A percentile compares a stretch with the other conserved stretches of the same genome.
Evolutionary conservation across 345 rosid species (phyloP).

Genomic region (Bretschneidera sinensis): DNA sequence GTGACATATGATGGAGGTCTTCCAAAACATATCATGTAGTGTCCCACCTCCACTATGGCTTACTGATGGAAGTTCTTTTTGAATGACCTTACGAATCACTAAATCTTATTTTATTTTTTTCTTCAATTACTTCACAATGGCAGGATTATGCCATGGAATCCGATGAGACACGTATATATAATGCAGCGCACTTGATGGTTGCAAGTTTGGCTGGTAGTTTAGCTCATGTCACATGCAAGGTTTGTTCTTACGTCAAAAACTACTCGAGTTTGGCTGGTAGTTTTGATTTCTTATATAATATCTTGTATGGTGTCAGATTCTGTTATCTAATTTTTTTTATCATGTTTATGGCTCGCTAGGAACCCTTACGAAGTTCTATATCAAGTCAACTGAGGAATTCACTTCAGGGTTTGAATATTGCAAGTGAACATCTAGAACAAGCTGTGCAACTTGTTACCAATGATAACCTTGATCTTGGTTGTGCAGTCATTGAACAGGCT

Average conservation of each 20-base stretch:
- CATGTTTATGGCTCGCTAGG: slow-evolving; percentile 42
- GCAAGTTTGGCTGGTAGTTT: slow-evolving; percentile 99
- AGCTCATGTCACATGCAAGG: slow-evolving; percentile 99
- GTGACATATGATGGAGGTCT: too few relatives aligned
- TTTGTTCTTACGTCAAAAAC: too few relatives aligned
- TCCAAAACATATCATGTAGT: too few relatives aligned
- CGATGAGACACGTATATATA: slow-evolving; percentile 84
- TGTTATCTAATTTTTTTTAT: slow-evolving; percentile 6
- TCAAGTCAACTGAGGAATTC: slow-evolving; percentile 77
- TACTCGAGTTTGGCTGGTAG: too few relatives aligned
- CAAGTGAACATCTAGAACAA: slow-evolving; percentile 75
- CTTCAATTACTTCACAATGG: background rate
- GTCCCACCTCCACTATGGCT: too few relatives aligned
- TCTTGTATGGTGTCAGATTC: background rate
- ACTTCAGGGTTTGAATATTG: slow-evolving; percentile 60
- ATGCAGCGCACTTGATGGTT: slow-evolving; percentile 97
- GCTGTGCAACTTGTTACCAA: slow-evolving; percentile 93
- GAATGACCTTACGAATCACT: background rate
- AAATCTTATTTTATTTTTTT: too few relatives aligned
- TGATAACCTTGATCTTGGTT: slow-evolving; percentile 99
- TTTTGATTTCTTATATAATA: slow-evolving; percentile 8
- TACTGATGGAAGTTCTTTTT: too few relatives aligned
- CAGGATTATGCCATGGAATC: slow-evolving; percentile 93
- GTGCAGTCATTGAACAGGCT: slow-evolving; percentile 97
- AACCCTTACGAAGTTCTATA: slow-evolving; percentile 86